These are phyloP conservation scores for Ligustrum vulgare DNA, from an alignment of 257 asterid species.

Conservation along the genomic window DNA sequence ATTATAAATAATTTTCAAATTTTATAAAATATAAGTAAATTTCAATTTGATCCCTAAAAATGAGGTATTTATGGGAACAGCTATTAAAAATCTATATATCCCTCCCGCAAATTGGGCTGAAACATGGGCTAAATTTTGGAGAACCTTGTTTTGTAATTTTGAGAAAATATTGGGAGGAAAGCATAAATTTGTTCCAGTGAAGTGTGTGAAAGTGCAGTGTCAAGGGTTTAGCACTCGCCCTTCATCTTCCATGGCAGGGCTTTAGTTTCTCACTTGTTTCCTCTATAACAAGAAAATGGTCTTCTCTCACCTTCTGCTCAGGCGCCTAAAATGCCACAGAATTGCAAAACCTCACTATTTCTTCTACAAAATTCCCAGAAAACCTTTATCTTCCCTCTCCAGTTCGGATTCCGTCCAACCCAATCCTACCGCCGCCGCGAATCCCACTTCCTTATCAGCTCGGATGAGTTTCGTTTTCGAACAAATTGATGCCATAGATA, in stretches of 20 bases:
- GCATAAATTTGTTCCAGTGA: neutral
- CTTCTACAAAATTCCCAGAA: constrained; percentile 26
- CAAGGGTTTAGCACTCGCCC: neutral
- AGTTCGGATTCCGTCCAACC: constrained; percentile 32
- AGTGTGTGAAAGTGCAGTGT: neutral
- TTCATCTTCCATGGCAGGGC: neutral
- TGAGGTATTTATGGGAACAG: too few relatives aligned
- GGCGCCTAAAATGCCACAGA: constrained; percentile 35
- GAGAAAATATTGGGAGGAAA: neutral
- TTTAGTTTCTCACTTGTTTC: neutral
- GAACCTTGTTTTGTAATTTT: neutral
- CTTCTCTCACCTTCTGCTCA: constrained; percentile 35
- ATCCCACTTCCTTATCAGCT: constrained; percentile 75
- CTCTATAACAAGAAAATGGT: constrained; percentile 28
- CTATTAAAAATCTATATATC: too few relatives aligned
- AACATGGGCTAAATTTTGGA: neutral
- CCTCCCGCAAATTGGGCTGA: too few relatives aligned
- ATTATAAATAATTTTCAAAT: too few relatives aligned
- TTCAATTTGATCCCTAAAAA: too few relatives aligned
- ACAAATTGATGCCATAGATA: constrained; percentile 81
- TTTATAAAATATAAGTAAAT: too few relatives aligned
- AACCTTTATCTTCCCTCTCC: constrained; percentile 41
- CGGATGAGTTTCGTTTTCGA: constrained; percentile 92
- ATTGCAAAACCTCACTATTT: constrained; percentile 25
- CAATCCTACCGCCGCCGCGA: constrained; percentile 23